Percentiles rank a stretch among this genome's conserved stretches.
Evolutionary conservation across 1,284 basidiomycete species (phyloP).

Genomic region (Sanghuangporus baumii): DNA sequence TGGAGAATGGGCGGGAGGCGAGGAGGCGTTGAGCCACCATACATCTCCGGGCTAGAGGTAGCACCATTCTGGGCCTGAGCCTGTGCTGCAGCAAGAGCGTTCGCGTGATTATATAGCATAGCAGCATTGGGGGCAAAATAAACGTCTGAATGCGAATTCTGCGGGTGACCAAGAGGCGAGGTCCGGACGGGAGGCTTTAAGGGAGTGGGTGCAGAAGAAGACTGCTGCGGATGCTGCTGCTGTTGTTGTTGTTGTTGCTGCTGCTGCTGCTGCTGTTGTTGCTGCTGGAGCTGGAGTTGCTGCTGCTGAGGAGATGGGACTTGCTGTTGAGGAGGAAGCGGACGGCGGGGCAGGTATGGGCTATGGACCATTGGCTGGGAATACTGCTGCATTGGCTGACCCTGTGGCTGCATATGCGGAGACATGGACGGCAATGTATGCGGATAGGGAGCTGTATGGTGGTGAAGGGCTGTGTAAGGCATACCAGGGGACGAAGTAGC

Average conservation of each 20-base stretch:
- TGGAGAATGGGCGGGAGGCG: conserved; percentile 77
- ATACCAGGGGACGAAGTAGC: conserved; percentile 8
- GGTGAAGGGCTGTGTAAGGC: conserved; percentile 20
- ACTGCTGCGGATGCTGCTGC: not conserved
- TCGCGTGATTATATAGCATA: conserved; percentile 41
- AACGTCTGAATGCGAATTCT: conserved; percentile 10
- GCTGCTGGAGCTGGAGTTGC: conserved; percentile 6
- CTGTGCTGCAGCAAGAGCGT: conserved; percentile 17
- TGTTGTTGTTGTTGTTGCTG: conserved; percentile 4
- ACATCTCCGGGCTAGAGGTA: not conserved
- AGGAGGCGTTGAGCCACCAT: conserved; percentile 38
- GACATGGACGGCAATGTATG: conserved; percentile 28
- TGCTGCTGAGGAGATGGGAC: conserved; percentile 6
- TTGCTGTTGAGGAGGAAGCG: conserved; percentile 10
- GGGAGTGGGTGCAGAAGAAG: conserved; percentile 1
- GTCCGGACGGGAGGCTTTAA: not conserved
- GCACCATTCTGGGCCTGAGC: conserved; percentile 9
- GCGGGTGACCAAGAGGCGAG: not conserved
- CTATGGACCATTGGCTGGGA: conserved; percentile 18
- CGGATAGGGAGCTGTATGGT: conserved; percentile 23
- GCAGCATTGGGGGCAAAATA: conserved; percentile 31
- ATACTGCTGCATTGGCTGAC: conserved; percentile 26
- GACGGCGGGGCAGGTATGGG: conserved; percentile 18
- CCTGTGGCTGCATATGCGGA: conserved; percentile 25
- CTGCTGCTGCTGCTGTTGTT: conserved; percentile 1